These are phyloP conservation scores for Dryadomyces quercus-mongolicae DNA, from an alignment of 2,329 filamentous ascomycete genomes.

Conservation along the genomic window DNA sequence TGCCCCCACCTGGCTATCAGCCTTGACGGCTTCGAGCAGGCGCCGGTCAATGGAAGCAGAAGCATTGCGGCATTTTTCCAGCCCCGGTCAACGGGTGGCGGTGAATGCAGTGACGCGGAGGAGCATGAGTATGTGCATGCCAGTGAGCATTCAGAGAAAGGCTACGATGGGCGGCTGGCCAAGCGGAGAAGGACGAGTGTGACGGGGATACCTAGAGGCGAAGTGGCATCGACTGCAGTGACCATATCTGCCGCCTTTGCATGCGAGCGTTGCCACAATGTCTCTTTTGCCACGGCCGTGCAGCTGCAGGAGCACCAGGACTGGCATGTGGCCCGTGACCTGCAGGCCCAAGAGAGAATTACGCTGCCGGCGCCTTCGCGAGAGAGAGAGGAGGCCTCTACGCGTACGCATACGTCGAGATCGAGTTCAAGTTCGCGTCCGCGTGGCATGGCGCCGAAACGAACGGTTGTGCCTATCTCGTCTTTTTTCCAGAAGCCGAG, in stretches of 20 bases:
- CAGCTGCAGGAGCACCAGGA: constrained; percentile 69
- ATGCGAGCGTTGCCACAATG: constrained; percentile 55
- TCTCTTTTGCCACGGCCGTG: constrained; percentile 38
- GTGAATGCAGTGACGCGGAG: no score
- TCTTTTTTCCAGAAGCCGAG: constrained; percentile 5
- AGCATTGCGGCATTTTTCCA: constrained; percentile 71
- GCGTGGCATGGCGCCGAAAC: constrained; percentile 1
- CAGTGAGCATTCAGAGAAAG: neutral
- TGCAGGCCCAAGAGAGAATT: constrained; percentile 47
- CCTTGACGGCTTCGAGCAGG: constrained; percentile 87
- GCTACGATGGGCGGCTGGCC: neutral
- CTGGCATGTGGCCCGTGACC: constrained; percentile 85
- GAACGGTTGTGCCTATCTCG: constrained; percentile 5
- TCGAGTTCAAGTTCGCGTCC: neutral
- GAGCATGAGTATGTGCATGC: no score
- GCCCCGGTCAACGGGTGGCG: no score
- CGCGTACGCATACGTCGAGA: no score
- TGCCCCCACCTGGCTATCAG: constrained; percentile 83
- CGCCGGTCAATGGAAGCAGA: constrained; percentile 68
- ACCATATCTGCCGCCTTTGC: constrained; percentile 8
- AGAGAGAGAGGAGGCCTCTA: neutral
- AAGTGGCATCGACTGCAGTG: neutral
- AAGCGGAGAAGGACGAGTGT: constrained; percentile 6
- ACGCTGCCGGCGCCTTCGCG: neutral
- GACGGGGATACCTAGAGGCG: neutral